Evolutionary conservation across 1,284 basidiomycete species (phyloP), one percentile per base, ranked within the genome.

Genomic region (Sporisorium graminicola): DNA sequence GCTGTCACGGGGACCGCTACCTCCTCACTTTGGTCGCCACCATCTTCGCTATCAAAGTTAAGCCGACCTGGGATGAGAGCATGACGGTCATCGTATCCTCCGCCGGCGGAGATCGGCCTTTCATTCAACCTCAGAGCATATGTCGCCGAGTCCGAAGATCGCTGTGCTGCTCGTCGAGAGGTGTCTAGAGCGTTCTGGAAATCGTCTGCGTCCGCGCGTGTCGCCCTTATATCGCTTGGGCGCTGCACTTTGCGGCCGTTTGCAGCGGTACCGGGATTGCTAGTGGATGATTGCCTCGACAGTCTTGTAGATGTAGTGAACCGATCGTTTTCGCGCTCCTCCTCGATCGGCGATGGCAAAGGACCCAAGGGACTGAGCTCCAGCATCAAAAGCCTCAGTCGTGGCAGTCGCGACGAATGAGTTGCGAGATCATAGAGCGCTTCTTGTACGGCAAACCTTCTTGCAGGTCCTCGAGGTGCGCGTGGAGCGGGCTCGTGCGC

Each of bases 401-500:
- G 37, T 5, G 63, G 52, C 29, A 74, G 53, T n/a, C 58, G 52
- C n/a, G 58, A 51, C n/a, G 66, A 65, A 33, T 65, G 62, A 1
- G 42, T 35, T 2, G 63, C 66, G 0, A 74, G 60, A 26, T 69
- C 63, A 49, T 74, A 70, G 13, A 74, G 49, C 14, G 72, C 72
- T 47, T 74, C 66, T 26, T 74, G 72, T 2, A 68, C 72, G 0
- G 72, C 72, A 14, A 74, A 74, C 10, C 72, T 35, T 47, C 72
- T 61, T 26, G 66, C 65, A 27, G 72, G 72, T 0, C 62, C 65
- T 9, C 52, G 66, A 20, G 72, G 72, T n/a, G 72, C 65, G 0
- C 72, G 54, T 9, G 72, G 72, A 14, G 72, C 63, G 7, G 58
- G 59, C 24, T 59, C 51, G 3, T 56, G 65, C 10, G 58, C 65